Evolutionary conservation across 305 asterid species (phyloP), one percentile per base, ranked within the genome.

Genomic region (Coffea humblotiana): DNA sequence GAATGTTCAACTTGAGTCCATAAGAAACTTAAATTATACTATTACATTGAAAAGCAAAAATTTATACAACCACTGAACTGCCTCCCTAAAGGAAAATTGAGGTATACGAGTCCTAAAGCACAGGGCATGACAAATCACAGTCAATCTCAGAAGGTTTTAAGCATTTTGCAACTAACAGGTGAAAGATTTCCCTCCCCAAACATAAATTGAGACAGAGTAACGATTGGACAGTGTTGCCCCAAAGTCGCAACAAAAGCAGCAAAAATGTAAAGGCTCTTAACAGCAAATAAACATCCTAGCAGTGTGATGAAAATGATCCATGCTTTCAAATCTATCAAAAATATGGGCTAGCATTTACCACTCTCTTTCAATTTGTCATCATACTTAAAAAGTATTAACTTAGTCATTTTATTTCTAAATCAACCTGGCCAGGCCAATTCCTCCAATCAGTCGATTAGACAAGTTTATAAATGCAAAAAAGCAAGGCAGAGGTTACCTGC

Each of bases 401-500:
- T 21, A 70, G n/a, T 15, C 8, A 29, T 4, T 66, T 23, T 14
- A 27, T 13, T 14, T 66, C 2, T 66, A 29, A 64, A n/a, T 32
- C 8, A 27, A 27, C 15, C 47, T 48, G 8, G n/a, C 5, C 12
- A 0, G 40, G 12, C 68, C 68, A 63, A n/a, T 0, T n/a, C 68
- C 29, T n/a, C 35, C 37, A 63, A n/a, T 61, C 21, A 2, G 35
- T 63, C 25, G 7, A 58, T 37, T 37, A 12, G 27, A 32, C 25
- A 52, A 66, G 6, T 27, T 29, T 23, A 25, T 68, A 54, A 35
- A 54, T 15, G 68, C 29, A 12, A 43, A 70, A 6, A 11, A 21
- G 27, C 2, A 0, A 65, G 35, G 43, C 2, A 56, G n/a, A n/a
- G 25, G 78, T 52, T 86, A 95, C 99, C 99, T 85, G 99, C 99